phyloP scores from a whole-genome alignment of 1,284 basidiomycete genomes.

The Cerioporus squamosus region DNA sequence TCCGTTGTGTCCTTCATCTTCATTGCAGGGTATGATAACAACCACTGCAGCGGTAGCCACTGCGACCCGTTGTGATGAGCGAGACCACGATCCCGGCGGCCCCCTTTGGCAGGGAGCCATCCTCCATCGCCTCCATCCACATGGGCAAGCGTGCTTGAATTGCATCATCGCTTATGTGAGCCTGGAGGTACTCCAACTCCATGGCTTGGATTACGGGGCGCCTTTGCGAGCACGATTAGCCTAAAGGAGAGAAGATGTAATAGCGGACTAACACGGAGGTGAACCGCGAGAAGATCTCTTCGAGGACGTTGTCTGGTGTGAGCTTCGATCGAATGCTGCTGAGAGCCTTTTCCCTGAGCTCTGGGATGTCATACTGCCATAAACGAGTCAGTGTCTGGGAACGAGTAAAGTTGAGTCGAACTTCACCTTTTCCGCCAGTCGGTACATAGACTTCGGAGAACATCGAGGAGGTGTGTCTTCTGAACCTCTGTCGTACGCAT shows the following conservation, averaged over 20 bases:
- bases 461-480: background rate
- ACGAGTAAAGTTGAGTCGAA: background rate
- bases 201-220: slow-evolving; percentile 9
- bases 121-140: slow-evolving; percentile 10
- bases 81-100: background rate
- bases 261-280: slow-evolving; percentile 12
- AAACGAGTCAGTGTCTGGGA: background rate
- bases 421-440: slow-evolving; percentile 20
- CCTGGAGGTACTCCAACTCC: slow-evolving; percentile 6
- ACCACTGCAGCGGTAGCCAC: background rate
- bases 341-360: slow-evolving; percentile 14
- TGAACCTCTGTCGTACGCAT: background rate
- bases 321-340: slow-evolving; percentile 18
- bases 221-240: background rate
- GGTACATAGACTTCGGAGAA: slow-evolving; percentile 29
- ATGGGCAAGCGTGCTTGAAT: slow-evolving; percentile 4
- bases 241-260: too few relatives aligned
- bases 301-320: slow-evolving; percentile 15
- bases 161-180: background rate
- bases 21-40: background rate
- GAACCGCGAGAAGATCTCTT: slow-evolving; percentile 26
- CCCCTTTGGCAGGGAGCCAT: slow-evolving; percentile 2
- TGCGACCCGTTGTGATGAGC: background rate
- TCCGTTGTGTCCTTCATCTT: too few relatives aligned
- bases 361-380: slow-evolving; percentile 18